Evolutionary conservation across 129 eudicot genomes (phyloP).

Genomic region (Mikania micrantha): DNA sequence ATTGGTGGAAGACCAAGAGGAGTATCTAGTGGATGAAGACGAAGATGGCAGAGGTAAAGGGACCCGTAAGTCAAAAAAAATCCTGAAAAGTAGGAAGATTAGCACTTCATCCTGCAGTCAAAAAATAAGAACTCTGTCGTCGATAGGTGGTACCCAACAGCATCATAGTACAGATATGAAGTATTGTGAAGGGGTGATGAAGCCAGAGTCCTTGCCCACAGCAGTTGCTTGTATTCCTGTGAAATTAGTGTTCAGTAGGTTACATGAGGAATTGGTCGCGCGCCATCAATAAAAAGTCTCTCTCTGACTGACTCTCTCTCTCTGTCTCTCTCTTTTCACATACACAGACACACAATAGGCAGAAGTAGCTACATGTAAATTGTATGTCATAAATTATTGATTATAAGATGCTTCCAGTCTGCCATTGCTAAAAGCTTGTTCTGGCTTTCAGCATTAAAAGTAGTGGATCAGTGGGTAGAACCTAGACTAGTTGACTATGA

Average conservation of each 20-base stretch:
- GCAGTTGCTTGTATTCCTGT: conserved; percentile 90
- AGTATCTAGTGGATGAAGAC: conserved; percentile 29
- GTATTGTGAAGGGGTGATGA: conserved; percentile 51
- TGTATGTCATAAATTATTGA: conserved; percentile 38
- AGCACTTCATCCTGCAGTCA: conserved; percentile 37
- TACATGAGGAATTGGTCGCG: conserved; percentile 71
- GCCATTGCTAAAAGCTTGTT: not conserved
- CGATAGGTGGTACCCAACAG: conserved; percentile 46
- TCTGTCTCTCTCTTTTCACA: no score
- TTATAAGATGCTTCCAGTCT: conserved; percentile 12
- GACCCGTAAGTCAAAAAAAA: conserved; percentile 21
- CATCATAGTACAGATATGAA: no score
- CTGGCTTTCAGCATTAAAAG: not conserved
- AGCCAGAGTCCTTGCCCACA: conserved; percentile 47
- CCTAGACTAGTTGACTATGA: conserved; percentile 9
- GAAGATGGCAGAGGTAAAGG: not conserved
- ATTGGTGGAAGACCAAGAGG: conserved; percentile 31
- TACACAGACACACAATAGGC: not conserved
- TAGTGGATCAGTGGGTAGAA: conserved; percentile 23
- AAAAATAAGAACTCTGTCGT: conserved; percentile 67
- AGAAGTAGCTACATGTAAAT: conserved; percentile 36
- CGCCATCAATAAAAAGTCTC: conserved; percentile 44
- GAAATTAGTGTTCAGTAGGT: conserved; percentile 86
- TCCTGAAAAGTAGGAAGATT: conserved; percentile 44
- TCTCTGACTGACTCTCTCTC: no score